These are phyloP conservation scores for Priceomyces medius DNA, from an alignment of 805 yeast species.

Conservation along the genomic window DNA sequence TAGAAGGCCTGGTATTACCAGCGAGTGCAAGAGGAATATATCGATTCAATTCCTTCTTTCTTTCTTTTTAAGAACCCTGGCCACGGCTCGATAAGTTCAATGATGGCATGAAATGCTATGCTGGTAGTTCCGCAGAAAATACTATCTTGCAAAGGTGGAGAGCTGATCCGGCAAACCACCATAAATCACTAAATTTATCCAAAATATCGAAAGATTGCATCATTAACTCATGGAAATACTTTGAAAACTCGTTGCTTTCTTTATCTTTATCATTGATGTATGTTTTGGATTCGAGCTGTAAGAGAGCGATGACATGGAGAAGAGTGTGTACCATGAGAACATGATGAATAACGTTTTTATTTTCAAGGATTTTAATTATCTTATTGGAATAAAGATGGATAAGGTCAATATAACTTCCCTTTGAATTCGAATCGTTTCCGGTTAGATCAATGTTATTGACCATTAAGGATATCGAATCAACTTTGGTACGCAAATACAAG, in stretches of 20 bases:
- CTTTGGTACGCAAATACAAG: conserved; percentile 23
- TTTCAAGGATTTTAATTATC: conserved; percentile 11
- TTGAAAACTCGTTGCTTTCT: conserved; percentile 7
- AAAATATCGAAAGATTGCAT: conserved; percentile 7
- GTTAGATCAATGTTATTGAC: conserved; percentile 13
- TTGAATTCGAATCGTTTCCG: background rate
- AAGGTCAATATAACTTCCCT: conserved; percentile 9
- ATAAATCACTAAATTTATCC: conserved; percentile 16
- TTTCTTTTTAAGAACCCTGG: too few relatives aligned
- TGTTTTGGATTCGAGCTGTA: conserved; percentile 23
- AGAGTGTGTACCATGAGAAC: conserved; percentile 23
- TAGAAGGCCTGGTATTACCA: too few relatives aligned
- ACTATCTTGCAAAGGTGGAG: conserved; percentile 8
- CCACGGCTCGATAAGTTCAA: too few relatives aligned
- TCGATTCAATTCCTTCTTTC: too few relatives aligned
- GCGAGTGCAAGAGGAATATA: too few relatives aligned
- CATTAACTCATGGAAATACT: conserved; percentile 1
- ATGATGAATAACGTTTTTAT: conserved; percentile 19
- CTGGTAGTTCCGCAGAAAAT: background rate
- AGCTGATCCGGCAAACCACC: conserved; percentile 31
- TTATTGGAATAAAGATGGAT: conserved; percentile 13
- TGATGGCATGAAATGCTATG: too few relatives aligned
- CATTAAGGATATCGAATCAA: conserved; percentile 25
- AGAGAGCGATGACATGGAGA: conserved; percentile 24
- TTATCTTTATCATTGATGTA: background rate